Conservation (phyloP, 768 basidiomycete genomes). For the Mrakia frigida region DNA sequence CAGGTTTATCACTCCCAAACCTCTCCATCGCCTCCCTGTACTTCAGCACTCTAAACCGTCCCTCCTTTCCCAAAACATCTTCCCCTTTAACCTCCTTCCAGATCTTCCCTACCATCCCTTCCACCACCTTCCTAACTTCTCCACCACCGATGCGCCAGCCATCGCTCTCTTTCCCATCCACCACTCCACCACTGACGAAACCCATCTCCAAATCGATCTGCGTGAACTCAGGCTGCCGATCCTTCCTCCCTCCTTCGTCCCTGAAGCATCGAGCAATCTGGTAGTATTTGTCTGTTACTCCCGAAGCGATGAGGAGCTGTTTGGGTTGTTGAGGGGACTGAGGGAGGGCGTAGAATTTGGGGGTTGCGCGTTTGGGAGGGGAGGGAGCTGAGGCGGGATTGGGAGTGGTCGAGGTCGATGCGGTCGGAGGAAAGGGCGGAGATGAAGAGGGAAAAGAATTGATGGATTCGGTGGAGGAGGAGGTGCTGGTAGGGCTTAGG, state of each 20-base stretch:
- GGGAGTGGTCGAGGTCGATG: no score
- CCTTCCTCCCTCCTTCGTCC: constrained; percentile 90
- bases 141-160: constrained; percentile 78
- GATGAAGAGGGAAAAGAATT: not conserved
- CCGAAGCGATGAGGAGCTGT: constrained; percentile 84
- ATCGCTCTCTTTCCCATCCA: not conserved
- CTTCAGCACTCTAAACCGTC: constrained; percentile 70
- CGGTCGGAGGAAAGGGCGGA: no score
- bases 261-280: constrained; percentile 92
- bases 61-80: constrained; percentile 51
- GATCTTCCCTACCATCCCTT: constrained; percentile 64
- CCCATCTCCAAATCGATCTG: constrained; percentile 97
- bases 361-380: constrained; percentile 18
- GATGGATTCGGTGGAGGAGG: not conserved
- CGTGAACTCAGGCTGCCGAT: constrained; percentile 94
- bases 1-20: constrained; percentile 95
- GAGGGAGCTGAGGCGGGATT: not conserved
- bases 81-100: constrained; percentile 68
- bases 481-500: no score
- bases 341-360: constrained; percentile 75
- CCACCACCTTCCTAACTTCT: constrained; percentile 73
- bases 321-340: constrained; percentile 97
- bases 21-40: constrained; percentile 86
- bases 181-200: constrained; percentile 73
- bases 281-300: constrained; percentile 81